A percentile compares a stretch with the other conserved stretches of the same genome.
Evolutionary conservation across 2,329 filamentous ascomycete species (phyloP).

Genomic region (Fusarium albidum): DNA sequence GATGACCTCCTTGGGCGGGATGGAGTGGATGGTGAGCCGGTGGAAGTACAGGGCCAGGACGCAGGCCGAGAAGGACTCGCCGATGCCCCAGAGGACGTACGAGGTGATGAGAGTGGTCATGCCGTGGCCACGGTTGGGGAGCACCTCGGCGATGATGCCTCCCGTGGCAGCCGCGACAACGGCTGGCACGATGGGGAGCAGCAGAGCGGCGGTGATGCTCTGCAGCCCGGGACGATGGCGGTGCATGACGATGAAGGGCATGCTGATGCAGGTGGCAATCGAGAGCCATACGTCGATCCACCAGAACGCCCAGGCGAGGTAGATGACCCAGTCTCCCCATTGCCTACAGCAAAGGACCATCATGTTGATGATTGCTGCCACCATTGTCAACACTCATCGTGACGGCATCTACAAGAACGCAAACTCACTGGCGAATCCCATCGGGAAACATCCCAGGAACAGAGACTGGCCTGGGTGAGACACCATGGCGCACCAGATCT

Average conservation of each 20-base stretch:
- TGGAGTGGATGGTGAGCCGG: constrained; percentile 70
- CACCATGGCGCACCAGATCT: constrained; percentile 73
- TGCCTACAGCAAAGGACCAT: constrained; percentile 67
- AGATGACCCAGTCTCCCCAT: constrained; percentile 67
- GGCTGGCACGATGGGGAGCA: constrained; percentile 72
- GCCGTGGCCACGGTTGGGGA: constrained; percentile 63
- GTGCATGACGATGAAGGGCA: constrained; percentile 64
- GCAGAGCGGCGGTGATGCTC: constrained; percentile 69
- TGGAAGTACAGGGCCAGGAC: constrained; percentile 75
- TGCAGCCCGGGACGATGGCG: constrained; percentile 56
- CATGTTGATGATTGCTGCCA: constrained; percentile 68
- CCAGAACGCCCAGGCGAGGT: constrained; percentile 66
- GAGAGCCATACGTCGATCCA: constrained; percentile 64
- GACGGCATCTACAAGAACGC: neutral
- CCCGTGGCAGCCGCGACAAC: constrained; percentile 73
- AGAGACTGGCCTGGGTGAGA: constrained; percentile 71
- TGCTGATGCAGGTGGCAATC: constrained; percentile 60
- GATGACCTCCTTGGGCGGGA: constrained; percentile 72
- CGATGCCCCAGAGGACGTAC: constrained; percentile 75
- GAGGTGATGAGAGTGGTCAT: constrained; percentile 69
- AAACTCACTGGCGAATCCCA: constrained; percentile 67
- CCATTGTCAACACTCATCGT: constrained; percentile 11
- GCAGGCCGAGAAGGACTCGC: constrained; percentile 64
- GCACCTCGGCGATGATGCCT: constrained; percentile 67
- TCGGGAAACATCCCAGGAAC: constrained; percentile 74